These are phyloP conservation scores for Tetracladium setigerum DNA, from an alignment of 495 filamentous ascomycete species.

Conservation along the genomic window DNA sequence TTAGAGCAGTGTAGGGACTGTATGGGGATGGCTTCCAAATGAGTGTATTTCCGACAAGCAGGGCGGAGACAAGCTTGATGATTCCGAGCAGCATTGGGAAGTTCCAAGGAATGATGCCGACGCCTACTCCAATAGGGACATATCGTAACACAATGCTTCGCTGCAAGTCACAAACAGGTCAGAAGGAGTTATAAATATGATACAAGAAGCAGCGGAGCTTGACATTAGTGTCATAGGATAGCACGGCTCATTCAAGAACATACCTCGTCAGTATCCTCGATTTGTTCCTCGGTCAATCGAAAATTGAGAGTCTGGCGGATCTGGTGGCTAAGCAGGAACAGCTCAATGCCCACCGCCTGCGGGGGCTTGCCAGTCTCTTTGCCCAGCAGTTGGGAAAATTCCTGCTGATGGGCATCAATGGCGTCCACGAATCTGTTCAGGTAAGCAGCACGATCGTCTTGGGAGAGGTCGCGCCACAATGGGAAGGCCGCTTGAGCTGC, in stretches of 20 bases:
- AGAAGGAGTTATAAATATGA: too few relatives aligned
- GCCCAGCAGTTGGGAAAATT: constrained; percentile 41
- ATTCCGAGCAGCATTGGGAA: constrained; percentile 32
- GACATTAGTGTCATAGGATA: too few relatives aligned
- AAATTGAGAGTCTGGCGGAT: background rate
- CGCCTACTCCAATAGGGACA: background rate
- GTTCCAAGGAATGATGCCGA: constrained; percentile 17
- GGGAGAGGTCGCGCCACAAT: too few relatives aligned
- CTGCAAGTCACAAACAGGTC: too few relatives aligned
- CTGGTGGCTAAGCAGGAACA: background rate
- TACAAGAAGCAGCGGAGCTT: too few relatives aligned
- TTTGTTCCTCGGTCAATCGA: too few relatives aligned
- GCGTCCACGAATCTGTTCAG: constrained; percentile 39
- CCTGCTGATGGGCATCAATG: constrained; percentile 33
- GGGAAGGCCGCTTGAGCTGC: constrained; percentile 41
- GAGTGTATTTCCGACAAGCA: constrained; percentile 38
- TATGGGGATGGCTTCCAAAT: constrained; percentile 46
- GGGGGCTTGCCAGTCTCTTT: constrained; percentile 51
- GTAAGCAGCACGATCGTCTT: constrained; percentile 35
- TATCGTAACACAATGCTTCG: background rate
- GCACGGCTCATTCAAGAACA: too few relatives aligned
- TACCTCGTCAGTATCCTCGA: too few relatives aligned
- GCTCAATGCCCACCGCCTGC: background rate
- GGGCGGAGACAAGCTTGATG: constrained; percentile 36
- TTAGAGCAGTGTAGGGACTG: constrained; percentile 50